Conservation (phyloP, 2,329 filamentous ascomycete genomes). For the Neofusicoccum ribis region DNA sequence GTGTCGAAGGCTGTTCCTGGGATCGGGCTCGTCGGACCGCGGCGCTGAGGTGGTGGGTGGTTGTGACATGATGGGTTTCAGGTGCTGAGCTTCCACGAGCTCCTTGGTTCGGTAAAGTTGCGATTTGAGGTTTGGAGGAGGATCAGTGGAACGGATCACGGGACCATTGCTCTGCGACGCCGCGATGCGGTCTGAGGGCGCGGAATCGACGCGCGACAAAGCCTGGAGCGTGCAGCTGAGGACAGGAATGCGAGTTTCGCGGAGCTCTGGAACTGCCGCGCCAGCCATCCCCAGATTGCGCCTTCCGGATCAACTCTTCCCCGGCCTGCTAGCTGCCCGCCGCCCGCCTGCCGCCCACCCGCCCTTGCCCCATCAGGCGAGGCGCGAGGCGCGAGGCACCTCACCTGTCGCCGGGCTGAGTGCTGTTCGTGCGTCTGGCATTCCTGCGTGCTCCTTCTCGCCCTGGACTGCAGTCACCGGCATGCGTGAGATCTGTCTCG, state of each 20-base stretch:
- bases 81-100: constrained; percentile 17
- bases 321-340: neutral
- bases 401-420: neutral
- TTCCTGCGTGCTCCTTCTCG: no score
- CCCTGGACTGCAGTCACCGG: no score
- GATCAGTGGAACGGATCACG: constrained; percentile 18
- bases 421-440: no score
- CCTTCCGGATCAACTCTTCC: neutral
- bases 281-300: neutral
- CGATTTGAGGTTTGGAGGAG: constrained; percentile 4
- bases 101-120: constrained; percentile 20
- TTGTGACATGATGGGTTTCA: constrained; percentile 21
- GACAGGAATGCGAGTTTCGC: constrained; percentile 11
- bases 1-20: constrained; percentile 41
- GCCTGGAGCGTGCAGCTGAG: neutral
- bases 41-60: constrained; percentile 15
- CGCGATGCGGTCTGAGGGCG: neutral
- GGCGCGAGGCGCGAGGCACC: neutral
- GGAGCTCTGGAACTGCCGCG: constrained; percentile 1
- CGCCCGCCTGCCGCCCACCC: neutral
- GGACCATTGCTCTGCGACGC: constrained; percentile 11
- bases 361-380: neutral
- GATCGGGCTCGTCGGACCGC: constrained; percentile 29
- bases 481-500: no score
- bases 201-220: neutral